phyloP scores from a whole-genome alignment of 805 yeast genomes.

The Metschnikowia amazonensis region DNA sequence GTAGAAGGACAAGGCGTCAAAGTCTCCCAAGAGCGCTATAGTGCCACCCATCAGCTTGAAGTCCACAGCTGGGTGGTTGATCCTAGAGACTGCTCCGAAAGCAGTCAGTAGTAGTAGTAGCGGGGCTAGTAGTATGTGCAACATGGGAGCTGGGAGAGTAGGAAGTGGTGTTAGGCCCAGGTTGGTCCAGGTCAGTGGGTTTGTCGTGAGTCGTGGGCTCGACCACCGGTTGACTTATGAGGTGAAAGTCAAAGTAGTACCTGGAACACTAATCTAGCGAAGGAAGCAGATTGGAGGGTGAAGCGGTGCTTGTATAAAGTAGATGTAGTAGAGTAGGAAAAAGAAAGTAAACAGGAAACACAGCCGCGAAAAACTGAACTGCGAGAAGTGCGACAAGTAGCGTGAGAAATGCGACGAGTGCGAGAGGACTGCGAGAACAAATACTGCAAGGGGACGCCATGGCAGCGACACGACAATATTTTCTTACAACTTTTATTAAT shows the following conservation, averaged over 20 bases:
- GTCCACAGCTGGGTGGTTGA: constrained; percentile 15
- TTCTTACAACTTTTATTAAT: too few species aligned
- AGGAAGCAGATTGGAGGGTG: not conserved
- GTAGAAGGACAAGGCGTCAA: constrained; percentile 18
- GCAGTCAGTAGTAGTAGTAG: constrained; percentile 6
- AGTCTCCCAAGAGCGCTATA: constrained; percentile 17
- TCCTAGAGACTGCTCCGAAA: not conserved
- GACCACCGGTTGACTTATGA: too few species aligned
- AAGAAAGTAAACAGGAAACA: not conserved
- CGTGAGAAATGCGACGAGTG: too few species aligned
- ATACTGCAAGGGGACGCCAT: constrained; percentile 1
- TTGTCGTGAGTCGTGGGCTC: too few species aligned
- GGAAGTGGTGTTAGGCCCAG: too few species aligned
- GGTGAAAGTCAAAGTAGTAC: not conserved
- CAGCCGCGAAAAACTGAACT: constrained; percentile 4
- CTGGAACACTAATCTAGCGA: not conserved
- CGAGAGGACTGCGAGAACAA: not conserved
- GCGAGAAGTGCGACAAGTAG: not conserved
- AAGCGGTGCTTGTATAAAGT: not conserved
- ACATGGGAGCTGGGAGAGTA: not conserved
- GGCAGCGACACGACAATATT: too few species aligned
- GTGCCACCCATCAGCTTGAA: constrained; percentile 17
- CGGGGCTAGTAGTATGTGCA: constrained; percentile 2
- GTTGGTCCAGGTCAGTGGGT: too few species aligned
- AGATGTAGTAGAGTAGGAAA: not conserved